Conservation (phyloP, 768 basidiomycete species). For the Agaricus blazei region DNA sequence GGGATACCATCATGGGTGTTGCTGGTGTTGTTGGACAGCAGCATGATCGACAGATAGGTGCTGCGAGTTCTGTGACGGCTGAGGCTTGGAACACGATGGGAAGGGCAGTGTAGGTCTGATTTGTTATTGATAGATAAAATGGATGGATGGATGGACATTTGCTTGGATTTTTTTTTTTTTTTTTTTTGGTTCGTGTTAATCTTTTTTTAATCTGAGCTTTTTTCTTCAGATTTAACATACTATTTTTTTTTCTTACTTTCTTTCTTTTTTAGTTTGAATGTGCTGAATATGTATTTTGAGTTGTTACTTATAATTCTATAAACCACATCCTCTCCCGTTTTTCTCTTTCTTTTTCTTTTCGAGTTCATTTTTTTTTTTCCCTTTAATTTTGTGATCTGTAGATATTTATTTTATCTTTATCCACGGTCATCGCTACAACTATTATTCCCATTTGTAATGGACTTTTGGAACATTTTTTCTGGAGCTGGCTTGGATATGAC, state of each 20-base stretch:
- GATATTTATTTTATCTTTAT: not conserved
- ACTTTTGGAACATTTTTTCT: no score
- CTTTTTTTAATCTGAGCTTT: not conserved
- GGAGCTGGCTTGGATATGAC: no score
- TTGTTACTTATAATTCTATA: constrained; percentile 1
- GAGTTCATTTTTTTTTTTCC: not conserved
- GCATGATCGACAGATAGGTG: constrained; percentile 23
- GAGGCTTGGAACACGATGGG: constrained; percentile 34
- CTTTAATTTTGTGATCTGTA: not conserved
- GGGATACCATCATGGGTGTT: constrained; percentile 20
- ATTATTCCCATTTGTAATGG: not conserved
- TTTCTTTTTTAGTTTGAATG: not conserved
- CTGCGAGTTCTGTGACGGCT: constrained; percentile 12
- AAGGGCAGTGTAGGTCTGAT: constrained; percentile 26
- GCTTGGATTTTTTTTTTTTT: constrained; percentile 9
- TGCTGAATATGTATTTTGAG: constrained; percentile 11
- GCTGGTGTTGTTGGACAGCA: constrained; percentile 10
- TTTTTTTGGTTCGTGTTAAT: constrained; percentile 2
- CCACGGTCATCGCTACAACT: not conserved
- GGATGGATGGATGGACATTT: constrained; percentile 12
- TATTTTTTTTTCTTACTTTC: not conserved
- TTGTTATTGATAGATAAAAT: constrained; percentile 16
- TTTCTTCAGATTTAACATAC: not conserved
- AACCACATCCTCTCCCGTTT: not conserved
- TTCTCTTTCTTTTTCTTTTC: not conserved